Evolutionary conservation across 768 basidiomycete species (phyloP).

Genomic region (Sporobolomyces roseus): DNA sequence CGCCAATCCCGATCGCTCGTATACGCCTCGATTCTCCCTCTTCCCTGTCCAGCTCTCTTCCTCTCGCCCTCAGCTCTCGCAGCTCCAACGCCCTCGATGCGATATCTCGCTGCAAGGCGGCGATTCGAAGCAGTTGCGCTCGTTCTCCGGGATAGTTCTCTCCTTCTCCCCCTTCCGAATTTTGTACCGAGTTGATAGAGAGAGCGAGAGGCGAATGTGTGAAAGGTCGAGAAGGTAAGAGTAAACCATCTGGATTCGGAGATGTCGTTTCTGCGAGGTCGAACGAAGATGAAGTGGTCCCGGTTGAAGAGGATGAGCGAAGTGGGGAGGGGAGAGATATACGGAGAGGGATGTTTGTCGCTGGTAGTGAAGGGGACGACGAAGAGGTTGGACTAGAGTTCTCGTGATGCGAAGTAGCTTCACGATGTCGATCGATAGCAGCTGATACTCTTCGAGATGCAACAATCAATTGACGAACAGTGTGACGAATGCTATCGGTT

Average conservation of each 20-base stretch:
- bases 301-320: not conserved
- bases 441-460: conserved; percentile 24
- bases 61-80: conserved; percentile 1
- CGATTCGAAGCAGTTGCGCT: conserved; percentile 27
- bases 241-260: conserved; percentile 13
- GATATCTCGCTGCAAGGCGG: conserved; percentile 22
- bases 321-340: conserved; percentile 5
- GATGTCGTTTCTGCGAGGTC: not conserved
- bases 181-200: not conserved
- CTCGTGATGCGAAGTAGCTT: too few relatives aligned
- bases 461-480: conserved; percentile 21
- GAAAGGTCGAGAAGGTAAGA: conserved; percentile 17
- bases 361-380: not conserved
- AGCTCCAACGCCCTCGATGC: conserved; percentile 7
- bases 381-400: not conserved
- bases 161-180: not conserved
- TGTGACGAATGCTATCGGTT: conserved; percentile 20
- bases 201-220: conserved; percentile 7
- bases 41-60: conserved; percentile 1
- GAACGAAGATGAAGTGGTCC: not conserved
- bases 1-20: not conserved
- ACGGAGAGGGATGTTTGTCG: conserved; percentile 7
- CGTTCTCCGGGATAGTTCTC: conserved; percentile 33
- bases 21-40: not conserved
- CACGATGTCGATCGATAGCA: conserved; percentile 28